phyloP scores from a whole-genome alignment of 345 rosid species.

The Boechera stricta region DNA sequence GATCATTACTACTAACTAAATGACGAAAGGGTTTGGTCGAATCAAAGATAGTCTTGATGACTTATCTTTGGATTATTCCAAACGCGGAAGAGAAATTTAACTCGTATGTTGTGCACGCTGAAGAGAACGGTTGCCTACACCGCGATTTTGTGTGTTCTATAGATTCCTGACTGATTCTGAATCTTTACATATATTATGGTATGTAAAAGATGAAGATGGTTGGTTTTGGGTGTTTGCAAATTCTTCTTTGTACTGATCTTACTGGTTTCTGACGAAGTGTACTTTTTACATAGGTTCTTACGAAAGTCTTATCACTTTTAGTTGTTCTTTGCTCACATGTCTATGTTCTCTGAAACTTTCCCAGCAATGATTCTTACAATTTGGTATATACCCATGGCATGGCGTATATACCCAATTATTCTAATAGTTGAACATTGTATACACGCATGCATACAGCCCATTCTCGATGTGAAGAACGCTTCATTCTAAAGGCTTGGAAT shows the following conservation, averaged over 20 bases:
- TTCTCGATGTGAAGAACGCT: background rate
- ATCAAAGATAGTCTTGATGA: conserved; percentile 84
- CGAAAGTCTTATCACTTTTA: background rate
- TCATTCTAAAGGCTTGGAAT: conserved; percentile 5
- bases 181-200: too few species aligned
- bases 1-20: conserved; percentile 81
- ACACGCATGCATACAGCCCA: too few species aligned
- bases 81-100: conserved; percentile 79
- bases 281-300: background rate
- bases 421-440: background rate
- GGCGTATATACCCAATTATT: too few species aligned
- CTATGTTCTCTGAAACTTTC: background rate
- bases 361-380: background rate
- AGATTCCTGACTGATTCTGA: background rate
- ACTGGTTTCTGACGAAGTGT: background rate
- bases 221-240: background rate
- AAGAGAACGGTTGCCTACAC: conserved; percentile 73
- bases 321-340: background rate
- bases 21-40: conserved; percentile 87
- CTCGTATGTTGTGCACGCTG: conserved; percentile 63
- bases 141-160: conserved; percentile 34
- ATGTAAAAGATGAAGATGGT: background rate
- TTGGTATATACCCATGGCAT: too few species aligned
- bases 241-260: background rate
- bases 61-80: conserved; percentile 84